phyloP scores from a whole-genome alignment of 2,329 filamentous ascomycete genomes.

The Venturia carpophila region DNA sequence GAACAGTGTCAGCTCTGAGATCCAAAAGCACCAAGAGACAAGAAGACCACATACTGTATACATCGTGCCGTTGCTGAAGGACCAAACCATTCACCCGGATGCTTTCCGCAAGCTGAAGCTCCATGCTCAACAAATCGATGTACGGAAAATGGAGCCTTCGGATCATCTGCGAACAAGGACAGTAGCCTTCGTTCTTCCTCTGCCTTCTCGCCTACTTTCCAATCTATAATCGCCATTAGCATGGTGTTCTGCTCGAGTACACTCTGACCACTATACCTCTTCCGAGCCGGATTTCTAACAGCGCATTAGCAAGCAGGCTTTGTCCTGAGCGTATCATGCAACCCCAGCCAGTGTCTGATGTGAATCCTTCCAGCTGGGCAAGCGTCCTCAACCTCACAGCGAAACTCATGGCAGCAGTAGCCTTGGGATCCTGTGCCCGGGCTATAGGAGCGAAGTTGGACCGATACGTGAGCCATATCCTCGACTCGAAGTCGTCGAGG shows the following conservation, averaged over 20 bases:
- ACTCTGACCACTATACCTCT: slow-evolving; percentile 51
- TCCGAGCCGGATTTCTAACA: slow-evolving; percentile 65
- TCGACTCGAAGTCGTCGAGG: slow-evolving; percentile 84
- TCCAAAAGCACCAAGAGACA: background rate
- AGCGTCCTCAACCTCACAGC: slow-evolving; percentile 76
- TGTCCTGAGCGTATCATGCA: slow-evolving; percentile 98
- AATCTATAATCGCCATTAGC: slow-evolving; percentile 45
- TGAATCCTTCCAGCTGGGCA: slow-evolving; percentile 71
- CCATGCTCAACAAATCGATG: slow-evolving; percentile 90
- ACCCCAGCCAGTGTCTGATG: slow-evolving; percentile 92
- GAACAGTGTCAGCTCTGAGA: slow-evolving; percentile 20
- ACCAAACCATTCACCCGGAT: slow-evolving; percentile 97
- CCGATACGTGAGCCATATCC: slow-evolving; percentile 94
- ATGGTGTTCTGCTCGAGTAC: background rate
- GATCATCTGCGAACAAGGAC: slow-evolving; percentile 78
- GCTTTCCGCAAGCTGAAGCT: slow-evolving; percentile 79
- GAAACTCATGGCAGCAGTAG: slow-evolving; percentile 65
- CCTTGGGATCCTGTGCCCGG: slow-evolving; percentile 66
- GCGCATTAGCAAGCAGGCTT: slow-evolving; percentile 79
- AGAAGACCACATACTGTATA: slow-evolving; percentile 62
- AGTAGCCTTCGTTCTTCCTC: slow-evolving; percentile 63
- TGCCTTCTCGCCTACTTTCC: slow-evolving; percentile 57
- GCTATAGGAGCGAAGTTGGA: slow-evolving; percentile 78
- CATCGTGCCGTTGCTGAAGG: slow-evolving; percentile 93
- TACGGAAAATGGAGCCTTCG: slow-evolving; percentile 82